phyloP scores from a whole-genome alignment of 129 eudicot species.

The Ambrosia artemisiifolia region DNA sequence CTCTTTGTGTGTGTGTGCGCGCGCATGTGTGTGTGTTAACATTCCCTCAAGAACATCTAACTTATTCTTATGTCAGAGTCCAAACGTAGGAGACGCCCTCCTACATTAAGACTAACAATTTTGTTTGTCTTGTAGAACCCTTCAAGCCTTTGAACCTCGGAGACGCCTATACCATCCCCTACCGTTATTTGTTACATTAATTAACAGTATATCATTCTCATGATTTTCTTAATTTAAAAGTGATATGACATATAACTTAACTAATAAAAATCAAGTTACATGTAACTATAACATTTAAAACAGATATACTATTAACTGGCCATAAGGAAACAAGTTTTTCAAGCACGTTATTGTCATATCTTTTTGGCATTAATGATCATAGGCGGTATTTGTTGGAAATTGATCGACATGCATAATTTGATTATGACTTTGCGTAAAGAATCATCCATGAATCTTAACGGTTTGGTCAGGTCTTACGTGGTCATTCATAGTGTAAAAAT shows the following conservation, averaged over 20 bases:
- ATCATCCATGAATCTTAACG: neutral
- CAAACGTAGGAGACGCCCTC: too few relatives aligned
- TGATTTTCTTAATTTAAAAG: neutral
- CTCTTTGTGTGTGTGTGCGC: too few relatives aligned
- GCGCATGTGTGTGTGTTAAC: too few relatives aligned
- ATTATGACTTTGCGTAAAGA: conserved; percentile 7
- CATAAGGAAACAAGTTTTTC: neutral
- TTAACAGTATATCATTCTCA: neutral
- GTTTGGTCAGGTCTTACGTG: conserved; percentile 1
- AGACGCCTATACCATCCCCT: too few relatives aligned
- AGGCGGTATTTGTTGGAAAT: conserved; percentile 6
- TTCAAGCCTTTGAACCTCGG: too few relatives aligned
- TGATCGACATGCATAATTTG: conserved; percentile 7
- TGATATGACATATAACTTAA: neutral
- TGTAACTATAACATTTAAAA: neutral
- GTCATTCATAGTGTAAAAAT: neutral
- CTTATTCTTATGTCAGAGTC: too few relatives aligned
- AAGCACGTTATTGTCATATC: conserved; percentile 8
- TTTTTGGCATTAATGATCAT: conserved; percentile 22
- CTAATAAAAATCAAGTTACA: neutral
- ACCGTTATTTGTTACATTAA: too few relatives aligned
- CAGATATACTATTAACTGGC: neutral
- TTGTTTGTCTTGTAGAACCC: too few relatives aligned
- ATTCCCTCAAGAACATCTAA: too few relatives aligned
- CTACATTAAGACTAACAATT: too few relatives aligned